A percentile compares a stretch with the other conserved stretches of the same genome.
phyloP scores from a whole-genome alignment of 2,329 filamentous ascomycete species.

The Zasmidium citrigriseum region DNA sequence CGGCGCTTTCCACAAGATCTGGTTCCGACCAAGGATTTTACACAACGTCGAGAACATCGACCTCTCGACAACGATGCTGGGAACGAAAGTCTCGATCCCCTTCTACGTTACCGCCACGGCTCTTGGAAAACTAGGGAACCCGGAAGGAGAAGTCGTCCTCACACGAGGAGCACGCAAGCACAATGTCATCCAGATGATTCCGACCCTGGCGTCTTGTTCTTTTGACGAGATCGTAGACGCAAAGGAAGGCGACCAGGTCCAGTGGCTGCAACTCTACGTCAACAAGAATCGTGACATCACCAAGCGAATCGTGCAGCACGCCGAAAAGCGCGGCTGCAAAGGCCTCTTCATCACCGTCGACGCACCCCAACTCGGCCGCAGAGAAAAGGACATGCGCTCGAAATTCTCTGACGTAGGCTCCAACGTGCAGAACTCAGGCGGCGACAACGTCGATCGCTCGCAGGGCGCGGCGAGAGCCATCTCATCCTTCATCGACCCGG shows the following conservation, averaged over 20 bases:
- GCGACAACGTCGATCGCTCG: slow-evolving; percentile 74
- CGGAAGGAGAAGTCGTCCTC: slow-evolving; percentile 89
- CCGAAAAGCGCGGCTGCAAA: slow-evolving; percentile 87
- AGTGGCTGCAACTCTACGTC: slow-evolving; percentile 87
- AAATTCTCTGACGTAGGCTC: slow-evolving; percentile 75
- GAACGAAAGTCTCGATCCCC: slow-evolving; percentile 77
- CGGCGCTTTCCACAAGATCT: slow-evolving; percentile 91
- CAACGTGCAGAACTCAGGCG: slow-evolving; percentile 70
- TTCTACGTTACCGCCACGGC: slow-evolving; percentile 98
- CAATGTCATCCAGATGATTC: slow-evolving; percentile 97
- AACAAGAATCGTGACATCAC: slow-evolving; percentile 95
- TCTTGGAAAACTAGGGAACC: slow-evolving; percentile 89
- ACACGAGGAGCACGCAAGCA: slow-evolving; percentile 83
- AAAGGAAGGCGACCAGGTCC: slow-evolving; percentile 73
- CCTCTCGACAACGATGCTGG: slow-evolving; percentile 89
- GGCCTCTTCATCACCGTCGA: slow-evolving; percentile 98
- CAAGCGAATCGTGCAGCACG: slow-evolving; percentile 84
- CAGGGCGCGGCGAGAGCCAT: slow-evolving; percentile 95
- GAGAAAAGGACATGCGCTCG: slow-evolving; percentile 96
- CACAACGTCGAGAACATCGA: slow-evolving; percentile 88
- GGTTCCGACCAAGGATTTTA: slow-evolving; percentile 90
- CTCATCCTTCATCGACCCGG: slow-evolving; percentile 93
- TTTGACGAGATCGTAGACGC: slow-evolving; percentile 98
- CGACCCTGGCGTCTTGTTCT: slow-evolving; percentile 91
- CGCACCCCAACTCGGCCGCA: slow-evolving; percentile 87